Evolutionary conservation across 2,329 filamentous ascomycete species (phyloP).

Genomic region (Periconia sp.): DNA sequence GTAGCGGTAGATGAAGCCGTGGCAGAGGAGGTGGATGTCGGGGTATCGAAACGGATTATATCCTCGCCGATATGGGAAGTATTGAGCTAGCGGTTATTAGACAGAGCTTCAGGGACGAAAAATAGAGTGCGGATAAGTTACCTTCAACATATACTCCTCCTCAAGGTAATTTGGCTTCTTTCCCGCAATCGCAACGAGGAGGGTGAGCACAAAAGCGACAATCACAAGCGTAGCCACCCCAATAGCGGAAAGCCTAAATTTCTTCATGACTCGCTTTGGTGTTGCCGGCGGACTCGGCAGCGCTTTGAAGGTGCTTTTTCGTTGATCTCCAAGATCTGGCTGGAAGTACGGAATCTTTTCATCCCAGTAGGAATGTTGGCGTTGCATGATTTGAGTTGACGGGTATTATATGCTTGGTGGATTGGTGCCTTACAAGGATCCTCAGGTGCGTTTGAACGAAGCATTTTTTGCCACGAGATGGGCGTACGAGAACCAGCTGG

Average conservation of each 20-base stretch:
- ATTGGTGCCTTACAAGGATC: no score
- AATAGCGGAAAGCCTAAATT: conserved; percentile 27
- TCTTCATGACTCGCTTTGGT: conserved; percentile 23
- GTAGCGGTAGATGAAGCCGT: conserved; percentile 7
- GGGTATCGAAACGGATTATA: conserved; percentile 19
- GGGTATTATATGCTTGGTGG: no score
- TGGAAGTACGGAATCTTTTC: conserved; percentile 19
- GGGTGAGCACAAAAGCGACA: conserved; percentile 19
- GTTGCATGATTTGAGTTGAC: no score
- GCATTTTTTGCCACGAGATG: no score
- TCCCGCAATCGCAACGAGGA: conserved; percentile 26
- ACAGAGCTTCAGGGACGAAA: neutral
- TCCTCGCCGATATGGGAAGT: conserved; percentile 20
- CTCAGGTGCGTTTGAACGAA: no score
- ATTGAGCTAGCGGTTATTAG: conserved; percentile 21
- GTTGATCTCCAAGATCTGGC: conserved; percentile 28
- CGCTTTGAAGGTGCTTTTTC: conserved; percentile 24
- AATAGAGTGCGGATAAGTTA: conserved; percentile 12
- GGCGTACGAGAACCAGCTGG: no score
- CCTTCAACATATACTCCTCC: conserved; percentile 23
- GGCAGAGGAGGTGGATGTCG: conserved; percentile 5
- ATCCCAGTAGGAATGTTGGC: conserved; percentile 6
- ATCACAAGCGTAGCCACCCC: conserved; percentile 18
- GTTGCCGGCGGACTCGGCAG: conserved; percentile 25
- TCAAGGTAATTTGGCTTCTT: conserved; percentile 15